These are phyloP conservation scores for Jasminum sambac DNA, from an alignment of 257 asterid species.

Conservation along the genomic window DNA sequence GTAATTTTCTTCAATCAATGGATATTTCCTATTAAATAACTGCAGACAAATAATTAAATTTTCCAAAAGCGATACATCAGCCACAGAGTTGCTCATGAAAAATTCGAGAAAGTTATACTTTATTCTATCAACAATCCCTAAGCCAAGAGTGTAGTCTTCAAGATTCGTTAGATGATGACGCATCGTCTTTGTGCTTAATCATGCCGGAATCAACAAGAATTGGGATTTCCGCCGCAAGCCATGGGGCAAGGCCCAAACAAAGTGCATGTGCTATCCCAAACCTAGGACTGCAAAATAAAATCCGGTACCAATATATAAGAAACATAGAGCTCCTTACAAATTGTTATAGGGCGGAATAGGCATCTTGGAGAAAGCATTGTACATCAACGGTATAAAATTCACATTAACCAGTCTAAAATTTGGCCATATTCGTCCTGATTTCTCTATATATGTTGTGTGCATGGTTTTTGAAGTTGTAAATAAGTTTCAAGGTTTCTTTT, in stretches of 20 bases:
- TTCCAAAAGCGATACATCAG: background rate
- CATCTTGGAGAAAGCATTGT: background rate
- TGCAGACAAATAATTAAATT: background rate
- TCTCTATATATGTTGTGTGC: background rate
- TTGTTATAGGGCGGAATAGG: background rate
- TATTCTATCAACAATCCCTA: background rate
- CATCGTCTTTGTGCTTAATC: slow-evolving; percentile 54
- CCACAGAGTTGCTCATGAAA: background rate
- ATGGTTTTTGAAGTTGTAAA: too few species aligned
- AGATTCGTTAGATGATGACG: slow-evolving; percentile 37
- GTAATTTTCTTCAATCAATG: background rate
- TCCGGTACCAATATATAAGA: background rate
- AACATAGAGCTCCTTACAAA: background rate
- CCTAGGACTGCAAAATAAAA: slow-evolving; percentile 38
- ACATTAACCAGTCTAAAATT: background rate
- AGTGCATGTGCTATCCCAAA: slow-evolving; percentile 58
- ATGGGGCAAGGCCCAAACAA: slow-evolving; percentile 58
- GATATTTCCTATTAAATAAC: background rate
- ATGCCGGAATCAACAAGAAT: slow-evolving; percentile 54
- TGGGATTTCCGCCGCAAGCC: slow-evolving; percentile 63
- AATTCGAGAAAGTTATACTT: background rate
- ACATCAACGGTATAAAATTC: background rate
- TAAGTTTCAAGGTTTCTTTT: too few species aligned
- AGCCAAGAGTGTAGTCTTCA: slow-evolving; percentile 7
- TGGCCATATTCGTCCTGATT: background rate